Percentiles rank a stretch among this genome's conserved stretches.
Conservation (phyloP, 2,329 filamentous ascomycete species). For the Drechslerella stenobrocha region DNA sequence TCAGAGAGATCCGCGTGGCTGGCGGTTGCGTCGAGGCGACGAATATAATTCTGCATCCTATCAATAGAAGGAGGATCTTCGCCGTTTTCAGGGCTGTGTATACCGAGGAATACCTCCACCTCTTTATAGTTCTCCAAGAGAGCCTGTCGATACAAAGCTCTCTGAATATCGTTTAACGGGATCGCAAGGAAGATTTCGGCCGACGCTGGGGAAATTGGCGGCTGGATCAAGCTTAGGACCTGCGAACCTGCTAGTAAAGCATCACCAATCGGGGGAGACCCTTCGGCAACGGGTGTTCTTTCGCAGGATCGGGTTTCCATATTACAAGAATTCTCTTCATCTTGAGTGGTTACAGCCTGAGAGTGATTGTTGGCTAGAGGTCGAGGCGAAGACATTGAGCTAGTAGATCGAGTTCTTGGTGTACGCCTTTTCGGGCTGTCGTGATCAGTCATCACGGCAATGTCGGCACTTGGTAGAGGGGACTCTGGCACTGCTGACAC, state of each 20-base stretch:
- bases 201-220: slow-evolving; percentile 7
- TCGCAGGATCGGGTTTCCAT: background rate
- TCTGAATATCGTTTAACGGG: slow-evolving; percentile 28
- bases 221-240: slow-evolving; percentile 17
- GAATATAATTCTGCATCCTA: slow-evolving; percentile 21
- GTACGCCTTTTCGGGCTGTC: slow-evolving; percentile 17
- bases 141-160: slow-evolving; percentile 17
- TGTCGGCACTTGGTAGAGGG: slow-evolving; percentile 18
- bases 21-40: slow-evolving; percentile 20
- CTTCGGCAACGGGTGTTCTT: slow-evolving; percentile 5
- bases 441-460: slow-evolving; percentile 12
- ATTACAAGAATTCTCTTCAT: background rate
- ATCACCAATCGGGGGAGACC: slow-evolving; percentile 20
- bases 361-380: background rate
- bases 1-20: slow-evolving; percentile 29
- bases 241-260: slow-evolving; percentile 34
- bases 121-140: slow-evolving; percentile 21
- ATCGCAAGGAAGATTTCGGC: slow-evolving; percentile 35
- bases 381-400: slow-evolving; percentile 8
- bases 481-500: slow-evolving; percentile 36
- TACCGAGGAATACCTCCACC: slow-evolving; percentile 28
- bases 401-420: slow-evolving; percentile 6
- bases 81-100: slow-evolving; percentile 16
- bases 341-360: background rate
- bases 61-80: slow-evolving; percentile 2